These are phyloP conservation scores for Aspergillus vadensis DNA, from an alignment of 2,329 filamentous ascomycete species.

Conservation along the genomic window DNA sequence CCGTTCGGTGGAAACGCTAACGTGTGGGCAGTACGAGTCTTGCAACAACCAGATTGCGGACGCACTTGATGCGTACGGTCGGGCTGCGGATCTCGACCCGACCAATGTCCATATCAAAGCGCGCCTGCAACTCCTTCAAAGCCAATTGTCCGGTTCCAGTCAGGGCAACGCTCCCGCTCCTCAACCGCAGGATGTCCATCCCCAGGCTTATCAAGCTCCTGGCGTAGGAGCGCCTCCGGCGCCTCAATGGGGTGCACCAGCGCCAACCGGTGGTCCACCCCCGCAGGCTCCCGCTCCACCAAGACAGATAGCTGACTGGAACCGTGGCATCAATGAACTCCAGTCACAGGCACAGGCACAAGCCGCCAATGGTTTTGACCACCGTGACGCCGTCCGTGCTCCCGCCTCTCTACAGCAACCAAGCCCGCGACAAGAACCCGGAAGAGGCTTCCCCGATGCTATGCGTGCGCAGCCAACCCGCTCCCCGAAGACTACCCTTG, in stretches of 20 bases:
- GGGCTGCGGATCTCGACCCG: constrained; percentile 91
- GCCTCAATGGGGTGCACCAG: constrained; percentile 85
- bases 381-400: constrained; percentile 70
- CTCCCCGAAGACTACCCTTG: constrained; percentile 61
- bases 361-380: constrained; percentile 75
- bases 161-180: constrained; percentile 71
- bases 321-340: constrained; percentile 74
- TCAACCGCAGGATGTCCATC: constrained; percentile 90
- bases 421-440: constrained; percentile 74
- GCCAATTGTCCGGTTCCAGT: constrained; percentile 67
- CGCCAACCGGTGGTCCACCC: constrained; percentile 49
- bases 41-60: constrained; percentile 99
- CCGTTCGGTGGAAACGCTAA: constrained; percentile 2
- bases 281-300: constrained; percentile 66
- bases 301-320: constrained; percentile 62
- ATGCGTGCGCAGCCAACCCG: constrained; percentile 59
- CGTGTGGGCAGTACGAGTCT: constrained; percentile 74
- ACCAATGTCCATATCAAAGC: constrained; percentile 95
- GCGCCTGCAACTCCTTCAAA: constrained; percentile 83
- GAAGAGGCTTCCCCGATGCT: constrained; percentile 68
- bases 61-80: constrained; percentile 91
- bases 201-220: constrained; percentile 84
- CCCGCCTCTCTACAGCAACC: constrained; percentile 70
- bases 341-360: constrained; percentile 56
- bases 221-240: constrained; percentile 81